Percentiles rank a stretch among this genome's conserved stretches.
These are phyloP conservation scores for Tetracentron sinense DNA, from an alignment of 164 flowering plant species.

Conservation along the genomic window DNA sequence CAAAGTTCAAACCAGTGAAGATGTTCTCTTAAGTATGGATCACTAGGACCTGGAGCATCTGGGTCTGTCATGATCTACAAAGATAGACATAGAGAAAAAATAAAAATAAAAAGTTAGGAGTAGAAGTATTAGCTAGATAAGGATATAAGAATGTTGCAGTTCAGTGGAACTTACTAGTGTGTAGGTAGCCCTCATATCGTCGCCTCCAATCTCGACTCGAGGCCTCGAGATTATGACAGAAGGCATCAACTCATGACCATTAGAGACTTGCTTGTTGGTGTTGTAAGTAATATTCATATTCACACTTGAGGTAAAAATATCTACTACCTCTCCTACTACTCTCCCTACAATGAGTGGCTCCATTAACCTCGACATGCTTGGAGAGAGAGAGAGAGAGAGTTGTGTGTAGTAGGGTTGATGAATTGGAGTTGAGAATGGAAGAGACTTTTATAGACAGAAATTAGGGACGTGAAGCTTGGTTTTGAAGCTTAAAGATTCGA, in stretches of 20 bases:
- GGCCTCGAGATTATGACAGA: constrained; percentile 38
- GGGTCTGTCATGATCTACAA: constrained; percentile 80
- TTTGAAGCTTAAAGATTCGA: constrained; percentile 22
- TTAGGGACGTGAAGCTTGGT: constrained; percentile 5
- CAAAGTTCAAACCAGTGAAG: constrained; percentile 56
- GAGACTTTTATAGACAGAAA: constrained; percentile 33
- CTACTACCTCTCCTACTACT: constrained; percentile 74
- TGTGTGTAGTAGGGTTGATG: neutral
- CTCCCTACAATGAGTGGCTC: constrained; percentile 56
- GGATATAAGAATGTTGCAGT: no score
- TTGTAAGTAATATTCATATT: constrained; percentile 49
- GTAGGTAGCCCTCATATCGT: constrained; percentile 58
- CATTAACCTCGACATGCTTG: constrained; percentile 30
- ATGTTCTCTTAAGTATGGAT: constrained; percentile 65
- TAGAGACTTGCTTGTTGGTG: constrained; percentile 49
- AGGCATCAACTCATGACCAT: constrained; percentile 80
- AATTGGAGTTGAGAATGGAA: neutral
- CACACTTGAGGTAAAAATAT: constrained; percentile 60
- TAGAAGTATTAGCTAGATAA: no score
- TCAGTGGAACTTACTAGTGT: constrained; percentile 45
- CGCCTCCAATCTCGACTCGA: constrained; percentile 64
- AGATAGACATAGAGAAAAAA: neutral
- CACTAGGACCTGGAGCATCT: constrained; percentile 84
- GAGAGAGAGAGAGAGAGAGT: constrained; percentile 8
- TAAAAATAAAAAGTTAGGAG: neutral